A percentile compares a stretch with the other conserved stretches of the same genome.
These are phyloP conservation scores for Immersiporthe knoxdaviesiana DNA, from an alignment of 2,329 filamentous ascomycete genomes.

Conservation along the genomic window DNA sequence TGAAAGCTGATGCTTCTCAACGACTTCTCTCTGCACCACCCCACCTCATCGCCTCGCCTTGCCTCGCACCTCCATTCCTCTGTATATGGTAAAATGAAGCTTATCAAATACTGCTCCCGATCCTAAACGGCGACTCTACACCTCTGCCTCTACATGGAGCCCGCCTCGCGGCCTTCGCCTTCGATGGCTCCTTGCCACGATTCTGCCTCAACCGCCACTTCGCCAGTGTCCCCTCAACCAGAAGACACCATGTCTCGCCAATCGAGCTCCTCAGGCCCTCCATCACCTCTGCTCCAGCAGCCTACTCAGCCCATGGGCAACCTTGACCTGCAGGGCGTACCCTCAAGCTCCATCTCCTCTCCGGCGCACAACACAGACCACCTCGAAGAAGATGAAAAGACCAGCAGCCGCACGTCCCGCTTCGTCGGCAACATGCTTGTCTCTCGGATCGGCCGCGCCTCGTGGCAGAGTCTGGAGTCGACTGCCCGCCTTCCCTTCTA, in stretches of 20 bases:
- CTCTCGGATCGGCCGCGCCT: constrained; percentile 30
- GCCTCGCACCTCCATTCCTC: background rate
- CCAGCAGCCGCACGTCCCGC: constrained; percentile 27
- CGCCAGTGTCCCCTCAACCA: background rate
- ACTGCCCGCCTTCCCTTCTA: constrained; percentile 31
- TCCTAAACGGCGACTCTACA: background rate
- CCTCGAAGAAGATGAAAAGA: constrained; percentile 28
- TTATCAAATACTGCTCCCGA: background rate
- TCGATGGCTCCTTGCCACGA: constrained; percentile 7
- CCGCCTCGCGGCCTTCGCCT: constrained; percentile 11
- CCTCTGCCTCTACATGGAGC: constrained; percentile 9
- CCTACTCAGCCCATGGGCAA: constrained; percentile 24
- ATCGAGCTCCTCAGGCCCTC: constrained; percentile 8
- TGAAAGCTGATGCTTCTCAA: background rate
- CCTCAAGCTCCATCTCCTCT: constrained; percentile 21
- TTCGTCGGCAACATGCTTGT: constrained; percentile 33
- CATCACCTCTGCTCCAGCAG: constrained; percentile 18
- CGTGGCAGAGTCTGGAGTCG: constrained; percentile 31
- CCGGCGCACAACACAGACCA: constrained; percentile 26
- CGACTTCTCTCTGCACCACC: background rate
- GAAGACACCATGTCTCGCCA: constrained; percentile 19
- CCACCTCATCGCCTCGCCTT: background rate
- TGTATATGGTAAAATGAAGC: background rate
- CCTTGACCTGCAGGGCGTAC: constrained; percentile 21
- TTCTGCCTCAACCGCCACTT: constrained; percentile 6